A percentile compares a stretch with the other conserved stretches of the same genome.
Evolutionary conservation across 345 rosid species (phyloP).

Genomic region (Chamaenerion angustifolium): DNA sequence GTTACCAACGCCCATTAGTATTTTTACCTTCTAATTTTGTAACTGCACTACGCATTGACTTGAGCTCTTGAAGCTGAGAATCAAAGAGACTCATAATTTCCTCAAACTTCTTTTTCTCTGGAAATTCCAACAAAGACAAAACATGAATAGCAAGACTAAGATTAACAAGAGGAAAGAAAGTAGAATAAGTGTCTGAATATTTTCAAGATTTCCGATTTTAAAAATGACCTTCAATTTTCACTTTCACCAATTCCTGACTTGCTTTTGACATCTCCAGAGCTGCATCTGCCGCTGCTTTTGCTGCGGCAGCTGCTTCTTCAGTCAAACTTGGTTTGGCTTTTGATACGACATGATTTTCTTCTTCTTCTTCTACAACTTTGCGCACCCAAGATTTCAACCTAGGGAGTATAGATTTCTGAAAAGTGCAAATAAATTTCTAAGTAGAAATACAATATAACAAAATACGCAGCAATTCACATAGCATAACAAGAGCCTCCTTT

Average conservation of each 20-base stretch:
- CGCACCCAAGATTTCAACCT: constrained; percentile 85
- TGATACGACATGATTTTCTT: constrained; percentile 39
- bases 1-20: neutral
- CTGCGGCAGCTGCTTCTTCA: constrained; percentile 91
- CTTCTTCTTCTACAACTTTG: constrained; percentile 76
- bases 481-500: neutral
- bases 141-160: neutral
- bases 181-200: neutral
- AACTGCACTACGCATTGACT: constrained; percentile 53
- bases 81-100: constrained; percentile 50
- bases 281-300: constrained; percentile 83
- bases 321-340: constrained; percentile 58
- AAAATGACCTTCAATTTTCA: constrained; percentile 49
- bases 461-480: too few relatives aligned
- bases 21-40: constrained; percentile 54
- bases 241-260: constrained; percentile 69
- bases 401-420: constrained; percentile 65
- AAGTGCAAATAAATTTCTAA: constrained; percentile 14
- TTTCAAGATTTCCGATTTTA: neutral
- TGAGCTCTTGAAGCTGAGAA: constrained; percentile 75
- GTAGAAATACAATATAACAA: neutral
- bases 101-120: constrained; percentile 59
- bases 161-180: neutral
- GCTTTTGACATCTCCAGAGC: constrained; percentile 85
- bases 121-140: constrained; percentile 9